Evolutionary conservation across 192 early-diverging fungal species (phyloP).

Genomic region (Entomortierella lignicola): DNA sequence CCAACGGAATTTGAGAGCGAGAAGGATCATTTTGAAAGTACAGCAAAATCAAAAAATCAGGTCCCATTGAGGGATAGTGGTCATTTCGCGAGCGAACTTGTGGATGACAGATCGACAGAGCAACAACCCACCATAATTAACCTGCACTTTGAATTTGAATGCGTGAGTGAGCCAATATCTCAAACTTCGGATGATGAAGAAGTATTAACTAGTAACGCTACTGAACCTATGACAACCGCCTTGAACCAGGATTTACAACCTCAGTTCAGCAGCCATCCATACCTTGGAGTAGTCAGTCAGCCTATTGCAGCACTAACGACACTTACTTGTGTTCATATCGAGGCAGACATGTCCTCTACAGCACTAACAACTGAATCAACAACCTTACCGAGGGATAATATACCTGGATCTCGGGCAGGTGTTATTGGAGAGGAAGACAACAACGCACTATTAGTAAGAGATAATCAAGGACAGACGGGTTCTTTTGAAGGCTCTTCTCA

Average conservation of each 20-base stretch:
- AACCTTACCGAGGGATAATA: background rate
- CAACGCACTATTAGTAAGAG: background rate
- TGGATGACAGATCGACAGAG: background rate
- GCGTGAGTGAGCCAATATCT: background rate
- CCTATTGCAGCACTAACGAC: background rate
- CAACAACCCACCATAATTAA: background rate
- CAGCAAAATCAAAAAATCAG: background rate
- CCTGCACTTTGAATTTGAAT: background rate
- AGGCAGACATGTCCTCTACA: slow-evolving; percentile 8
- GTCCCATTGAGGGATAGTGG: slow-evolving; percentile 9
- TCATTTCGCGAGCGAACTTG: slow-evolving; percentile 13
- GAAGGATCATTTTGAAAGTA: background rate
- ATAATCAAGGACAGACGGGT: background rate
- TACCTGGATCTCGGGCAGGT: background rate
- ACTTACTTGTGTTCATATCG: slow-evolving; percentile 5
- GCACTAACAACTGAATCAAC: background rate
- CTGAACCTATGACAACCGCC: background rate
- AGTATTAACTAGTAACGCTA: background rate
- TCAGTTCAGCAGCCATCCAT: background rate
- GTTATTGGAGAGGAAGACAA: background rate
- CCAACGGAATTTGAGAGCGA: background rate
- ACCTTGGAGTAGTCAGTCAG: slow-evolving; percentile 6
- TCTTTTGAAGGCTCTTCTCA: background rate
- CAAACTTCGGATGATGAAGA: background rate
- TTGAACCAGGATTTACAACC: background rate